phyloP scores from a whole-genome alignment of 768 basidiomycete genomes.

The Mycena galericulata region DNA sequence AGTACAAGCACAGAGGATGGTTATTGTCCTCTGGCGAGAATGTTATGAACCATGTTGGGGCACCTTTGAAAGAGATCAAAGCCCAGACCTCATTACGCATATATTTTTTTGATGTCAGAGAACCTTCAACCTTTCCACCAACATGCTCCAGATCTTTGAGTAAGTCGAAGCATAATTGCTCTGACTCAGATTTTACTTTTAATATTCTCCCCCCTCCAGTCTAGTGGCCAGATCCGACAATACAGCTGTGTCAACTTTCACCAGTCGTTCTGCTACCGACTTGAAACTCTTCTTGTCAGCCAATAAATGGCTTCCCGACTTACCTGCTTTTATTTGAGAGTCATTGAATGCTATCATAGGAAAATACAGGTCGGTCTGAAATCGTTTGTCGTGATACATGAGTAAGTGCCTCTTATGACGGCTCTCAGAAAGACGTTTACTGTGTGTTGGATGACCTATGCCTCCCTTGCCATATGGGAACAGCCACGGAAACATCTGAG shows the following conservation, averaged over 20 bases:
- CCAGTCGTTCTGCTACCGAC: not conserved
- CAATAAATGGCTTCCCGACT: not conserved
- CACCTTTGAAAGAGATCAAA: too few species aligned
- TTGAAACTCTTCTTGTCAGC: not conserved
- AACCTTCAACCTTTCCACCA: too few species aligned
- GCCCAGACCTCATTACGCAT: too few species aligned
- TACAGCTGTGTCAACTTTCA: not conserved
- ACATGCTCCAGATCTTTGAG: conserved; percentile 51
- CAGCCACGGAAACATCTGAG: conserved; percentile 6
- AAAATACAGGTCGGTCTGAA: not conserved
- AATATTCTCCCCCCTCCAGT: conserved; percentile 40
- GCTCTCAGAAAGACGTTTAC: not conserved
- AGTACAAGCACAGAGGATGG: too few species aligned
- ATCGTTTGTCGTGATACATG: not conserved
- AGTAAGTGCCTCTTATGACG: not conserved
- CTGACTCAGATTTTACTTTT: conserved; percentile 42
- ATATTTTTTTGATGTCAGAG: too few species aligned
- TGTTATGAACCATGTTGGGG: too few species aligned
- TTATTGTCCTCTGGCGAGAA: too few species aligned
- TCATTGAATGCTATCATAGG: conserved; percentile 14
- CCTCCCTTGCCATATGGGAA: conserved; percentile 4
- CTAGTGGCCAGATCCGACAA: not conserved
- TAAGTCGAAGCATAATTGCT: conserved; percentile 49
- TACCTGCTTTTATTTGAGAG: not conserved
- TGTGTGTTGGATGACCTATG: not conserved